These are phyloP conservation scores for Cornus suecica DNA, from an alignment of 148 eudicot species.

Conservation along the genomic window DNA sequence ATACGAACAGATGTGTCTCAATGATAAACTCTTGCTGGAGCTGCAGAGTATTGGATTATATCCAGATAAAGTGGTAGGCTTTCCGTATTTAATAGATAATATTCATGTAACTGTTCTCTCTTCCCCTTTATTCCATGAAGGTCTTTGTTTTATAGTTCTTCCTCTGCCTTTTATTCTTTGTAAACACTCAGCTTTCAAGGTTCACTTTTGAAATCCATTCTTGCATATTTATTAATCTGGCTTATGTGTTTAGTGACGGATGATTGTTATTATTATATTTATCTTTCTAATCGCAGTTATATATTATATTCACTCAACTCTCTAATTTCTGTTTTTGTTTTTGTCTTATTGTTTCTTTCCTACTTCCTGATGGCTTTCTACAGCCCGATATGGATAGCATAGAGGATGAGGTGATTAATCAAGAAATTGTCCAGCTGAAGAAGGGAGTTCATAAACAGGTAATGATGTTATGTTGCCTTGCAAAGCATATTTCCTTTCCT, in stretches of 20 bases:
- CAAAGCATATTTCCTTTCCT: background rate
- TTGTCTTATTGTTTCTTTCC: slow-evolving; percentile 1
- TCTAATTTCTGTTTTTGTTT: slow-evolving; percentile 10
- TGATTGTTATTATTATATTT: background rate
- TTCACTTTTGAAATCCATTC: background rate
- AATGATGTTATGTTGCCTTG: slow-evolving; percentile 6
- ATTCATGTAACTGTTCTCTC: background rate
- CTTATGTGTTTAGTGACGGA: background rate
- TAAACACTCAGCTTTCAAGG: background rate
- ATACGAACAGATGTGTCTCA: slow-evolving; percentile 59
- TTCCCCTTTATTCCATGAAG: background rate
- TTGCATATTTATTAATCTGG: background rate
- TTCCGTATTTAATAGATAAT: background rate
- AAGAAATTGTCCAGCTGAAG: slow-evolving; percentile 60
- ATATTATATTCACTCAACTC: background rate
- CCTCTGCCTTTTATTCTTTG: background rate
- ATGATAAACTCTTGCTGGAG: slow-evolving; percentile 72
- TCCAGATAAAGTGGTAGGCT: slow-evolving; percentile 73
- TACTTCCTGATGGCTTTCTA: slow-evolving; percentile 3
- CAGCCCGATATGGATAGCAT: slow-evolving; percentile 89
- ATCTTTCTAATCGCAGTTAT: background rate
- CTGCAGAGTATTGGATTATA: slow-evolving; percentile 78
- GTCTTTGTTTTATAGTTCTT: background rate
- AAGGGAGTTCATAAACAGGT: slow-evolving; percentile 64
- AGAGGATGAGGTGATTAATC: slow-evolving; percentile 56